These are phyloP conservation scores for Fusarium verrucosum DNA, from an alignment of 2,329 filamentous ascomycete species.

Conservation along the genomic window DNA sequence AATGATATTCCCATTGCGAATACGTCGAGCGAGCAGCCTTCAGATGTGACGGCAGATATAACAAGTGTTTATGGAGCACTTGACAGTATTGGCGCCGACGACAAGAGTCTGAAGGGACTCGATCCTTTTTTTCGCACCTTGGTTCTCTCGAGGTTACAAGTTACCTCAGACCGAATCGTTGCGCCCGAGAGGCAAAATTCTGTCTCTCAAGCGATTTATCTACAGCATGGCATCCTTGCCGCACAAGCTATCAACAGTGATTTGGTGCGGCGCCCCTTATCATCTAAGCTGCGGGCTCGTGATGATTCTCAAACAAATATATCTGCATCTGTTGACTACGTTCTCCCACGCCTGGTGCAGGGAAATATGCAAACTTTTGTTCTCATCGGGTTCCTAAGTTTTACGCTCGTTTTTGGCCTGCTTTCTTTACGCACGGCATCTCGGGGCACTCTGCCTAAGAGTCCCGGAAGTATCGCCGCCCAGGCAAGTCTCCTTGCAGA, in stretches of 20 bases:
- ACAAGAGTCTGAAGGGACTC: constrained; percentile 35
- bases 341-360: constrained; percentile 38
- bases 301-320: constrained; percentile 15
- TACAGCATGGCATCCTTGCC: constrained; percentile 41
- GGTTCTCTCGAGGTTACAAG: constrained; percentile 38
- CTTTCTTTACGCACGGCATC: constrained; percentile 39
- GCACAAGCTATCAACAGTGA: constrained; percentile 41
- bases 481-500: constrained; percentile 45
- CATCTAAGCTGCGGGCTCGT: constrained; percentile 21
- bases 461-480: constrained; percentile 45
- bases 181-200: constrained; percentile 36
- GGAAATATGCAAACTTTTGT: constrained; percentile 34
- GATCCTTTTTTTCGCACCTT: constrained; percentile 44
- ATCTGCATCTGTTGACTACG: constrained; percentile 36
- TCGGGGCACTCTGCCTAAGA: constrained; percentile 39
- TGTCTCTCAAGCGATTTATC: constrained; percentile 36
- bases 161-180: constrained; percentile 36
- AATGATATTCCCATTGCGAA: constrained; percentile 37
- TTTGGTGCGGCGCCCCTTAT: constrained; percentile 17
- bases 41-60: constrained; percentile 28
- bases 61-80: constrained; percentile 35
- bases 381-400: constrained; percentile 34
- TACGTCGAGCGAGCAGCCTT: constrained; percentile 11
- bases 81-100: constrained; percentile 21
- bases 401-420: constrained; percentile 35